A percentile compares a stretch with the other conserved stretches of the same genome.
phyloP scores from a whole-genome alignment of 75 land plant genomes.

The Cunninghamia lanceolata region DNA sequence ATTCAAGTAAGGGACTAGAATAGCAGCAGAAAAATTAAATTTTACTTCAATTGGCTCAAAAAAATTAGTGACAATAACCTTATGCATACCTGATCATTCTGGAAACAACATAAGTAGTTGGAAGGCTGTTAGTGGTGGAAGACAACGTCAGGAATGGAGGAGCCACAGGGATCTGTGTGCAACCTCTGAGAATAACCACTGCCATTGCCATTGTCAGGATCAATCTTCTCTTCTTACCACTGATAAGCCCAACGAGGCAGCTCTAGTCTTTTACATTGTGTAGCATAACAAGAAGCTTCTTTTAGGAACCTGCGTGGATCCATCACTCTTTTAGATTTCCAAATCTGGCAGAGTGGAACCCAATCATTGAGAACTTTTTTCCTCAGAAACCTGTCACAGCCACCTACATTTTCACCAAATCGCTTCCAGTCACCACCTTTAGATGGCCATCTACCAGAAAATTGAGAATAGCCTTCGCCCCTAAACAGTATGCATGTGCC shows the following conservation, averaged over 20 bases:
- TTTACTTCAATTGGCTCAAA: too few species aligned
- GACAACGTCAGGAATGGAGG: too few species aligned
- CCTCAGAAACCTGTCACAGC: constrained; percentile 37
- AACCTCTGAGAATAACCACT: too few species aligned
- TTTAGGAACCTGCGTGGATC: constrained; percentile 71
- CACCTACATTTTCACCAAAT: constrained; percentile 40
- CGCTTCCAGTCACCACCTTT: constrained; percentile 97
- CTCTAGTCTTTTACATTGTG: constrained; percentile 56
- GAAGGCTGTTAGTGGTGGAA: too few species aligned
- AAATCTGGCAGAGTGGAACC: constrained; percentile 71
- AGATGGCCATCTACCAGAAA: constrained; percentile 68
- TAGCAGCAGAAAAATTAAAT: too few species aligned
- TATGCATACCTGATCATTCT: too few species aligned
- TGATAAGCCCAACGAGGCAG: constrained; percentile 83
- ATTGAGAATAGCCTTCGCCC: constrained; percentile 16
- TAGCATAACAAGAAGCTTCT: constrained; percentile 53
- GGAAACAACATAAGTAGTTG: too few species aligned
- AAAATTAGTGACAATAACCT: too few species aligned
- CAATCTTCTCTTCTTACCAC: constrained; percentile 40
- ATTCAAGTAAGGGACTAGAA: too few species aligned
- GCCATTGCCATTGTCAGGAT: too few species aligned
- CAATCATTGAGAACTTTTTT: constrained; percentile 85
- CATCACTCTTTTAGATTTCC: constrained; percentile 37
- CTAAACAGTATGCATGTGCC: neutral
- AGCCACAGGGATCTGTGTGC: too few species aligned